phyloP scores from a whole-genome alignment of 2,329 filamentous ascomycete species.

The Alternaria alternata region DNA sequence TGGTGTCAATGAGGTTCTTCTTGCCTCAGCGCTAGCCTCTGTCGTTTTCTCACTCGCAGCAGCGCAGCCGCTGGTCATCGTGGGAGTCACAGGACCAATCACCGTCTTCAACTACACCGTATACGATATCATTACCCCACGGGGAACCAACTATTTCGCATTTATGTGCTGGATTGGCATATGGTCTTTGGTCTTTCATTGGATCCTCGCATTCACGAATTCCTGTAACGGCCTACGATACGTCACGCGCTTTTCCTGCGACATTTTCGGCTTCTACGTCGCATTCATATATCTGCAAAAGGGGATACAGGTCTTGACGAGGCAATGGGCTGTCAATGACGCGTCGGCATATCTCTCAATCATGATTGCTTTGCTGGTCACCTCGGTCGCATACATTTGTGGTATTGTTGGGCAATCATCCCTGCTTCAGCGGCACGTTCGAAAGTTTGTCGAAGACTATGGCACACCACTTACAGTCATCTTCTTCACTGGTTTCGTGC shows the following conservation, averaged over 20 bases:
- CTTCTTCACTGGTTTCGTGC: slow-evolving; percentile 90
- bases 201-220: slow-evolving; percentile 83
- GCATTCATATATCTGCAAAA: slow-evolving; percentile 93
- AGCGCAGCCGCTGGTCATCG: slow-evolving; percentile 87
- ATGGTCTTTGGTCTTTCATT: slow-evolving; percentile 86
- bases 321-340: slow-evolving; percentile 71
- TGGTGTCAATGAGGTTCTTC: slow-evolving; percentile 89
- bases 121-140: slow-evolving; percentile 83
- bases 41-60: slow-evolving; percentile 82
- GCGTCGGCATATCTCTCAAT: slow-evolving; percentile 79
- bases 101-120: slow-evolving; percentile 96
- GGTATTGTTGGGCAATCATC: slow-evolving; percentile 74
- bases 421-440: slow-evolving; percentile 76
- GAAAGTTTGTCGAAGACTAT: slow-evolving; percentile 89
- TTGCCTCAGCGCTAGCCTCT: slow-evolving; percentile 82
- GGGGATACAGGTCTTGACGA: slow-evolving; percentile 82
- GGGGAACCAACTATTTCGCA: slow-evolving; percentile 80
- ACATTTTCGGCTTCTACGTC: slow-evolving; percentile 94
- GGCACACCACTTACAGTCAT: slow-evolving; percentile 73
- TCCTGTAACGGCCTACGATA: slow-evolving; percentile 88
- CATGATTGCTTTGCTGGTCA: slow-evolving; percentile 77
- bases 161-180: slow-evolving; percentile 95
- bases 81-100: slow-evolving; percentile 91
- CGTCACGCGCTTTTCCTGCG: slow-evolving; percentile 89
- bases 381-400: slow-evolving; percentile 78